Evolutionary conservation across 2,329 filamentous ascomycete species (phyloP).

Genomic region (Apiospora phragmitis): DNA sequence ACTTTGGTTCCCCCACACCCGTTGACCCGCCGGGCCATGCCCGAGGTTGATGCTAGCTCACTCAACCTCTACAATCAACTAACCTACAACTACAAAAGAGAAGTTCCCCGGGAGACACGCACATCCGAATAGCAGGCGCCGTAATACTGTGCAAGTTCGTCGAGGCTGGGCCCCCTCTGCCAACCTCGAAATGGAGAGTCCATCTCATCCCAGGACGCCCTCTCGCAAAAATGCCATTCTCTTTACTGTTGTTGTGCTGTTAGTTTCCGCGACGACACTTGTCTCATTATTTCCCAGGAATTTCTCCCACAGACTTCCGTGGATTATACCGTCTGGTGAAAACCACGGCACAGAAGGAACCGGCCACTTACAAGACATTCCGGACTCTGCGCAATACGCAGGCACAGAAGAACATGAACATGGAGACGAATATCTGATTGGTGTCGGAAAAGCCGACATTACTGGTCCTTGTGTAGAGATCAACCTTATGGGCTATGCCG

Average conservation of each 20-base stretch:
- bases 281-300: slow-evolving; percentile 3
- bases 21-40: not conserved
- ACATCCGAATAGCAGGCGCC: not conserved
- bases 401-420: not conserved
- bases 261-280: slow-evolving; percentile 9
- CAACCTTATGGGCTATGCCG: slow-evolving; percentile 90
- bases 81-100: not conserved
- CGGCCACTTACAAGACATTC: not conserved
- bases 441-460: slow-evolving; percentile 59
- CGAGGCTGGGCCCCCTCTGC: slow-evolving; percentile 14
- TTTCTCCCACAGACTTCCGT: slow-evolving; percentile 6
- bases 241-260: not conserved
- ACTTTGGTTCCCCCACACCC: not conserved
- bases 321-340: not conserved
- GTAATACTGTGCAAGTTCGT: not conserved
- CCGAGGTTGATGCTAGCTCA: not conserved
- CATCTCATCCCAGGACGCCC: not conserved
- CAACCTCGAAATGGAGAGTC: not conserved
- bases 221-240: not conserved
- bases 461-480: slow-evolving; percentile 80
- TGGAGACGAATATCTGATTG: slow-evolving; percentile 50
- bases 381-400: not conserved
- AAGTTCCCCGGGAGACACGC: not conserved
- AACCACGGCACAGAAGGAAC: not conserved
- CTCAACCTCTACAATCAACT: not conserved